Base-by-base conservation (phyloP, 1,139 yeast genomes). In the Candida labiduridarum region DNA sequence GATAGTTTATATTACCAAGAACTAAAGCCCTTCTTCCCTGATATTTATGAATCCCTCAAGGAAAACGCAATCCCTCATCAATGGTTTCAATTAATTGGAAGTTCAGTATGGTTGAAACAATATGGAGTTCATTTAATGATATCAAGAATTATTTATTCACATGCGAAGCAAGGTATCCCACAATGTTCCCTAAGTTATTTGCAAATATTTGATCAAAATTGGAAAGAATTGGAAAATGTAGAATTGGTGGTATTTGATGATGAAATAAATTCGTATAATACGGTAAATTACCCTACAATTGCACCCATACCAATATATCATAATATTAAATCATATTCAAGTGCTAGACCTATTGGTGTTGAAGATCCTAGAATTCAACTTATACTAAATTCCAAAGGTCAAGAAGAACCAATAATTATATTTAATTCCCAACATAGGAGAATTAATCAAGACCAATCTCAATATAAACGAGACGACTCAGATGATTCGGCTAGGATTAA, bases 311-410 rank as follows among this genome's bases (percentile, higher is more conserved):
- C 73, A 4, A 67, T 67, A 44, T 65, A 58, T 58, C 67, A 68
- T 44, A 70, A 70, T 8, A 54, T 60, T 30, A 59, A 58, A 19
- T 50, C 56, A 1, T 66, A 59, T 43, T 49, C 52, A 1, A 39
- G 38, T 0, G 60, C 63, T 1, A 62, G 59, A 43, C 69, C 61
- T 52, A 70, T 64, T 49, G 82, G 82, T 0, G 78, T 82, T 2
- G 82, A 78, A 56, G 82, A 78, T 58, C 82, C 83, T 4, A 64
- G 80, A 48, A 62, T 77, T 18, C 57, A 75, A 9, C 48, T 69
- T 31, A 63, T 69, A 14, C 61, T 55, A 41, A 68, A 66, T 56
- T 62, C 63, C 49, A 61, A 61, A 31, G 78, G 79, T 1, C 60
- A 60, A 52, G 61, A 62, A 25, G 71, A 67, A 48, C 71, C 70